Conservation (phyloP, 2,329 filamentous ascomycete species). For the Colletotrichum plurivorum region DNA sequence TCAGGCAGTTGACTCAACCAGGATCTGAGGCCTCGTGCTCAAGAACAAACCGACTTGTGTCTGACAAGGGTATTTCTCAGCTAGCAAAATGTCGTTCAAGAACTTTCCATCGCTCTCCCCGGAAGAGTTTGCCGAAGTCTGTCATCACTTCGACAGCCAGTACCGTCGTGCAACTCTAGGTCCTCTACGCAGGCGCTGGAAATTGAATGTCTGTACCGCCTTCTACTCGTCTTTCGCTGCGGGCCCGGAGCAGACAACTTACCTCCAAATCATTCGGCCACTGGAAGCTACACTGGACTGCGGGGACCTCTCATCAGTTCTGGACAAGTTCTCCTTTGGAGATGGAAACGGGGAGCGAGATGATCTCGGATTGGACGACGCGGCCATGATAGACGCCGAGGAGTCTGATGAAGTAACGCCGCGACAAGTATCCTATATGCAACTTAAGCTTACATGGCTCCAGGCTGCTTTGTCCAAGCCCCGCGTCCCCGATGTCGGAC, state of each 20-base stretch:
- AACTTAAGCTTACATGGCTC: conserved; percentile 15
- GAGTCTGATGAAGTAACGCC: conserved; percentile 64
- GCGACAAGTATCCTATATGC: conserved; percentile 5
- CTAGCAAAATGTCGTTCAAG: conserved; percentile 50
- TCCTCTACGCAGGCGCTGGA: conserved; percentile 67
- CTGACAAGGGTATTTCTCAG: neutral
- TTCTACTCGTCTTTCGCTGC: conserved; percentile 60
- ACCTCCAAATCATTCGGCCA: conserved; percentile 69
- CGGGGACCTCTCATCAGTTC: conserved; percentile 60
- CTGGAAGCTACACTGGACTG: conserved; percentile 61
- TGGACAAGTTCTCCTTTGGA: conserved; percentile 62
- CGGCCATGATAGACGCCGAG: conserved; percentile 65
- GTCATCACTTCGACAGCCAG: conserved; percentile 71
- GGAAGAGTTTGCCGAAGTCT: conserved; percentile 76
- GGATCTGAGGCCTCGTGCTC: neutral
- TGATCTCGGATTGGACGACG: conserved; percentile 52
- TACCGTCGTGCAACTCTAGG: conserved; percentile 73
- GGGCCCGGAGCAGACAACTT: conserved; percentile 64
- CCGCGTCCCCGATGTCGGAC: conserved; percentile 53
- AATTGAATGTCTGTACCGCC: conserved; percentile 66
- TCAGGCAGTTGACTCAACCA: neutral
- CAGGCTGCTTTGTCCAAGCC: conserved; percentile 58
- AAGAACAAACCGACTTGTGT: neutral
- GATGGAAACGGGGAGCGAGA: conserved; percentile 38
- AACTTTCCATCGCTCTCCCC: conserved; percentile 73